Conservation (phyloP, 495 filamentous ascomycete species). For the Pyrenula massariospora region DNA sequence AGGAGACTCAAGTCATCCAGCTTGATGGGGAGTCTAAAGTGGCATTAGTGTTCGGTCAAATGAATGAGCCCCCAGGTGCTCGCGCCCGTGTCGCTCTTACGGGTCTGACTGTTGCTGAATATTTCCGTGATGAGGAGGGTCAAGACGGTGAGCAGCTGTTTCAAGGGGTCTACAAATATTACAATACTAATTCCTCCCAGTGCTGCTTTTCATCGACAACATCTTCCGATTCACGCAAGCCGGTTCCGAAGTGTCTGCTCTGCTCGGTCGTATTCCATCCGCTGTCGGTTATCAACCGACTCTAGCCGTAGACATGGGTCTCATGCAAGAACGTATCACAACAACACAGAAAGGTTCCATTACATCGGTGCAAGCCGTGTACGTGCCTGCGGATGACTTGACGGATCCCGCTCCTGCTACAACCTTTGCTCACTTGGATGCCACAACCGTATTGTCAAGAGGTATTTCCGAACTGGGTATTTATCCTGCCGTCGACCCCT, state of each 20-base stretch:
- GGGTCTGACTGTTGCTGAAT: slow-evolving; percentile 80
- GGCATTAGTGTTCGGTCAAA: slow-evolving; percentile 98
- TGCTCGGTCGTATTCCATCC: slow-evolving; percentile 99
- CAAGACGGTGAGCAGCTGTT: slow-evolving; percentile 58
- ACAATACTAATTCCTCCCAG: slow-evolving; percentile 24
- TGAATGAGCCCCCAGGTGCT: slow-evolving; percentile 99
- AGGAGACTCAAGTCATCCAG: slow-evolving; percentile 98
- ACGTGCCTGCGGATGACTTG: slow-evolving; percentile 99
- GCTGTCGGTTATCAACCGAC: slow-evolving; percentile 99
- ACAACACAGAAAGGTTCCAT: slow-evolving; percentile 99
- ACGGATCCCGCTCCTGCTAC: slow-evolving; percentile 98
- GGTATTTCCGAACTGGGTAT: slow-evolving; percentile 99
- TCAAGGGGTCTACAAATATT: not conserved
- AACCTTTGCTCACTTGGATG: slow-evolving; percentile 99
- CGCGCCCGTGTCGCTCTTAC: slow-evolving; percentile 99
- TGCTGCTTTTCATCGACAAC: slow-evolving; percentile 99
- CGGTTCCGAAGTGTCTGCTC: slow-evolving; percentile 99
- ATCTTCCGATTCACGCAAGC: slow-evolving; percentile 99
- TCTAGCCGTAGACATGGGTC: slow-evolving; percentile 99
- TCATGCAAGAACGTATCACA: slow-evolving; percentile 99
- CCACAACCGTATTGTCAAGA: slow-evolving; percentile 99
- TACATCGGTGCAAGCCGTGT: slow-evolving; percentile 99
- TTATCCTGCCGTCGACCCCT: slow-evolving; percentile 98
- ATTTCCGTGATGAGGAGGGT: slow-evolving; percentile 95
- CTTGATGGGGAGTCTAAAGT: slow-evolving; percentile 99